Percentiles rank a stretch among this genome's conserved stretches.
phyloP scores from a whole-genome alignment of 2,329 filamentous ascomycete genomes.

The Hypoxylon sp. region DNA sequence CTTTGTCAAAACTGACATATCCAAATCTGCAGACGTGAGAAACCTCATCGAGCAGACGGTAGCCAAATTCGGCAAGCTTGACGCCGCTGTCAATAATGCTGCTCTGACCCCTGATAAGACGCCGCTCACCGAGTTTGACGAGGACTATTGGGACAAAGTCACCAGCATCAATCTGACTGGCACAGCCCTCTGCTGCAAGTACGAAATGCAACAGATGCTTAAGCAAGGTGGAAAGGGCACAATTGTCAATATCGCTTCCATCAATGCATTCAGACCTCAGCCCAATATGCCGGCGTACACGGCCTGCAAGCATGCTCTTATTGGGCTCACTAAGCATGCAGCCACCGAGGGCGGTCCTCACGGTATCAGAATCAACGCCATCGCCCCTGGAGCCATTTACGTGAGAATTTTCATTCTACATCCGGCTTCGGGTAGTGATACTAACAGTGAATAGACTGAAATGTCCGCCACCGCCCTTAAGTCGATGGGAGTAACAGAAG shows the following conservation, averaged over 20 bases:
- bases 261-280: constrained; percentile 56
- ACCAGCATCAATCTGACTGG: constrained; percentile 59
- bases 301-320: constrained; percentile 59
- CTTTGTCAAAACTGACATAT: constrained; percentile 50
- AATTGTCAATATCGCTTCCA: constrained; percentile 60
- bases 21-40: constrained; percentile 39
- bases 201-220: constrained; percentile 59
- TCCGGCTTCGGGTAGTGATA: not conserved
- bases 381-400: constrained; percentile 49
- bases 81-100: constrained; percentile 61
- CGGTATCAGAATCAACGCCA: constrained; percentile 56
- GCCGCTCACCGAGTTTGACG: constrained; percentile 54
- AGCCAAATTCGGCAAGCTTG: constrained; percentile 55
- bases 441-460: constrained; percentile 37
- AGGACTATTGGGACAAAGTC: constrained; percentile 56
- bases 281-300: constrained; percentile 60
- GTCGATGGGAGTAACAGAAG: constrained; percentile 45
- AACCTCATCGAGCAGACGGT: constrained; percentile 53
- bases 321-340: constrained; percentile 60
- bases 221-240: constrained; percentile 51
- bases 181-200: constrained; percentile 58
- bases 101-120: constrained; percentile 51
- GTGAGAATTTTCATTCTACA: constrained; percentile 28
- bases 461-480: constrained; percentile 44
- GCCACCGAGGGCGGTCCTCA: constrained; percentile 53